A percentile compares a stretch with the other conserved stretches of the same genome.
phyloP scores from a whole-genome alignment of 768 basidiomycete species.

The Suillus fuscotomentosus region DNA sequence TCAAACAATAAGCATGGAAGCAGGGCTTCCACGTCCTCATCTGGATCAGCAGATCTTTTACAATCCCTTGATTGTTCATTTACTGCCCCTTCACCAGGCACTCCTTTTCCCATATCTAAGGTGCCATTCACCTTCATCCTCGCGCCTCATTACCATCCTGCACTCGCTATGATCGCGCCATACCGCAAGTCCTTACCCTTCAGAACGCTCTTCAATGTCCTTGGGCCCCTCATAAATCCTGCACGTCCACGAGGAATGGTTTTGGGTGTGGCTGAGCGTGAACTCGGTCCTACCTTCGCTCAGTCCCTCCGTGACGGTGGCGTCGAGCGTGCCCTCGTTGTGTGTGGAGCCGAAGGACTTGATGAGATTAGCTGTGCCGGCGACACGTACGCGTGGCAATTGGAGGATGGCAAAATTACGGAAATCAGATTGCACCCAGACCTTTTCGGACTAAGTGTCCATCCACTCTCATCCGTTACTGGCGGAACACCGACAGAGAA shows the following conservation, averaged over 20 bases:
- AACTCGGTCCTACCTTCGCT: conserved; percentile 82
- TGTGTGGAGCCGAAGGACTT: conserved; percentile 87
- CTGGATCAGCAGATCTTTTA: conserved; percentile 92
- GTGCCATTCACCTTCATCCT: conserved; percentile 91
- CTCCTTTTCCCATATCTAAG: conserved; percentile 47
- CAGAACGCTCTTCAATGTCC: conserved; percentile 94
- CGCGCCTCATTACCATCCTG: conserved; percentile 91
- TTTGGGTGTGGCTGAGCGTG: conserved; percentile 81
- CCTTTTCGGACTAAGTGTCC: conserved; percentile 73
- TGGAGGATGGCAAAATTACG: conserved; percentile 65
- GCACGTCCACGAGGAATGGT: conserved; percentile 85
- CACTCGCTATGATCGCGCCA: conserved; percentile 78
- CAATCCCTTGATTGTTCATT: conserved; percentile 81
- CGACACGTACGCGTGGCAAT: conserved; percentile 81
- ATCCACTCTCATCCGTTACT: conserved; percentile 67
- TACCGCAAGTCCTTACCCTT: conserved; percentile 86
- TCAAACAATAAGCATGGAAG: conserved; percentile 72
- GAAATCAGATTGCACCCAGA: conserved; percentile 62
- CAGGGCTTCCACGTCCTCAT: conserved; percentile 88
- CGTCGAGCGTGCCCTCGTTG: conserved; percentile 83
- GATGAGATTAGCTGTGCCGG: conserved; percentile 98
- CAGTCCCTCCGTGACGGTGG: conserved; percentile 68
- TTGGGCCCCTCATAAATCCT: conserved; percentile 94
- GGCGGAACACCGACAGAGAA: conserved; percentile 82
- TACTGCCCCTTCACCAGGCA: conserved; percentile 50